Percentiles rank a stretch among this genome's conserved stretches.
Conservation (phyloP, 106 monocot genomes). For the Vanilla planifolia region DNA sequence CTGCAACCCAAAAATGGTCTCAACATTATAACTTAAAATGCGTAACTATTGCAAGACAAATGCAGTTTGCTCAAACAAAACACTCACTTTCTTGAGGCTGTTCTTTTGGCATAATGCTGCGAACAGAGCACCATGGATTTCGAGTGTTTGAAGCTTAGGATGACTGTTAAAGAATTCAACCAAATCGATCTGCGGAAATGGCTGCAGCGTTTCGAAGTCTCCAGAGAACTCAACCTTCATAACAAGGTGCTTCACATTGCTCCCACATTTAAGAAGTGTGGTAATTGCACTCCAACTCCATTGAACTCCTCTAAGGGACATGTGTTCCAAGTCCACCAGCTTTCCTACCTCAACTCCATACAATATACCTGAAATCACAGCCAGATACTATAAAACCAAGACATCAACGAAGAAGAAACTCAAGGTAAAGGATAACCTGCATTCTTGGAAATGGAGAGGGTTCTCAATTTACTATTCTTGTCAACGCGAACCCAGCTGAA, state of each 20-base stretch:
- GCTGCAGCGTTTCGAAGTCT: constrained; percentile 57
- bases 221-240: constrained; percentile 97
- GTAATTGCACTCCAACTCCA: constrained; percentile 83
- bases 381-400: no score
- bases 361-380: constrained; percentile 48
- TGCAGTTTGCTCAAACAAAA: not conserved
- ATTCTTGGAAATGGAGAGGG: constrained; percentile 57
- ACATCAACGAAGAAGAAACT: no score
- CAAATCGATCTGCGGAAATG: constrained; percentile 75
- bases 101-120: constrained; percentile 81
- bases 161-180: constrained; percentile 83
- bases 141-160: constrained; percentile 56
- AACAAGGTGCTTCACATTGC: constrained; percentile 63
- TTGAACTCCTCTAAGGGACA: constrained; percentile 75
- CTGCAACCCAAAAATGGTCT: constrained; percentile 29
- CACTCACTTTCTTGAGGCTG: constrained; percentile 59
- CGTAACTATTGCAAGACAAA: no score
- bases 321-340: constrained; percentile 43
- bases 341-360: constrained; percentile 65
- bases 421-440: no score
- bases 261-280: constrained; percentile 55
- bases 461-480: constrained; percentile 30
- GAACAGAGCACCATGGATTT: constrained; percentile 95
- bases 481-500: constrained; percentile 58
- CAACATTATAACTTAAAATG: not conserved